Conservation (phyloP, 1,139 yeast species). For the Sugiyamaella novakii region DNA sequence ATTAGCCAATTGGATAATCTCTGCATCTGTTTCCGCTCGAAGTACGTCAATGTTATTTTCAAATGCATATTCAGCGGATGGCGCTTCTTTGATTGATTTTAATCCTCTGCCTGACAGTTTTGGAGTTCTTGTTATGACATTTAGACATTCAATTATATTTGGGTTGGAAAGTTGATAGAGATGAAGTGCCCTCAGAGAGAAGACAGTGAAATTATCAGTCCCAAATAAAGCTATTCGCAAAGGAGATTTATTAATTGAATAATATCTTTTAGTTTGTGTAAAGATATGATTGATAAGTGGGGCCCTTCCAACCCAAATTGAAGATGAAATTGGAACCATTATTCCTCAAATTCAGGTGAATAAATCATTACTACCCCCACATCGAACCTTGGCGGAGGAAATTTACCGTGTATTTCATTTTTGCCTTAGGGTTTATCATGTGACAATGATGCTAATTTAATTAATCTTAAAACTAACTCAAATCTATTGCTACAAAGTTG, state of each 20-base stretch:
- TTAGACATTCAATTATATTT: constrained; percentile 48
- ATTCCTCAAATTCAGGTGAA: too few species aligned
- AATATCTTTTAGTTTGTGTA: too few species aligned
- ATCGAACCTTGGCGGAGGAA: too few species aligned
- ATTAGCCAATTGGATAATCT: constrained; percentile 49
- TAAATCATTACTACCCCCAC: too few species aligned
- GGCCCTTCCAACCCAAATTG: too few species aligned
- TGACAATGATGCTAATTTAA: too few species aligned
- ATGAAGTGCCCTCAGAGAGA: constrained; percentile 54
- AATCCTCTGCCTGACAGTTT: constrained; percentile 73
- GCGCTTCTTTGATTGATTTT: constrained; percentile 53
- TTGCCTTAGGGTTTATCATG: too few species aligned
- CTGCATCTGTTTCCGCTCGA: constrained; percentile 61
- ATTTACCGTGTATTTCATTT: too few species aligned
- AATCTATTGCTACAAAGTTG: too few species aligned
- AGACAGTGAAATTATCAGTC: constrained; percentile 71
- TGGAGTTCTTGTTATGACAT: constrained; percentile 66
- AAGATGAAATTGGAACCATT: too few species aligned
- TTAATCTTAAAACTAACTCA: too few species aligned
- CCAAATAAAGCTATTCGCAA: constrained; percentile 69
- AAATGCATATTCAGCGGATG: constrained; percentile 53
- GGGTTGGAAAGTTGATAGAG: constrained; percentile 42
- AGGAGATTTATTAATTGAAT: neutral
- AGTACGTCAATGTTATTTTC: constrained; percentile 45
- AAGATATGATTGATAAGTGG: neutral